Evolutionary conservation across 805 yeast species (phyloP).

Genomic region (Komagataella ulmi): DNA sequence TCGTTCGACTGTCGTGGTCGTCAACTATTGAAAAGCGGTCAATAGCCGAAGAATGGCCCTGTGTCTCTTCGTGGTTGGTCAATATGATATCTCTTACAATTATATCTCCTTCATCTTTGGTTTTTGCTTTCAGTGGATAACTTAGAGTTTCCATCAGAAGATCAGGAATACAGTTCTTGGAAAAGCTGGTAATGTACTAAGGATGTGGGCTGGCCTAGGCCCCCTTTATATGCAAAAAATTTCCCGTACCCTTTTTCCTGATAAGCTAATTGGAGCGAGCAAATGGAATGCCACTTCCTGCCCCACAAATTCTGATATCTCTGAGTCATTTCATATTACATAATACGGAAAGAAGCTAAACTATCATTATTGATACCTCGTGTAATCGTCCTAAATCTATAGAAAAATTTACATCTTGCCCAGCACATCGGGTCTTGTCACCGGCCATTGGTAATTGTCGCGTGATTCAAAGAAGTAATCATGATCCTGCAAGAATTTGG

Average conservation of each 20-base stretch:
- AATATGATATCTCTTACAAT: not conserved
- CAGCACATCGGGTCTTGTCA: conserved; percentile 38
- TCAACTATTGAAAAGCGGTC: not conserved
- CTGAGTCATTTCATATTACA: not conserved
- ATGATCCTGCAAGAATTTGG: conserved; percentile 47
- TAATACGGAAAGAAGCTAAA: not conserved
- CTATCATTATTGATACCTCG: not conserved
- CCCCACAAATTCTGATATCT: not conserved
- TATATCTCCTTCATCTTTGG: not conserved
- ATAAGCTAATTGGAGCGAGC: not conserved
- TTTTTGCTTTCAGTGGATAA: not conserved
- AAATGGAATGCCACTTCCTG: not conserved
- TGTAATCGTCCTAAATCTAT: not conserved
- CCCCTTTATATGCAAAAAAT: too few relatives aligned
- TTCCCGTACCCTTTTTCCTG: not conserved
- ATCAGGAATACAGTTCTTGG: not conserved
- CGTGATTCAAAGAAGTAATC: conserved; percentile 59
- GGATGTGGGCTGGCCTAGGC: too few relatives aligned
- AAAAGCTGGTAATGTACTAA: too few relatives aligned
- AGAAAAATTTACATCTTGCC: conserved; percentile 11
- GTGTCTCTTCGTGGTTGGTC: not conserved
- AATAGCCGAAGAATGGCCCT: not conserved
- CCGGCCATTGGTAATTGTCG: conserved; percentile 83
- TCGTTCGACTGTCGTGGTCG: not conserved
- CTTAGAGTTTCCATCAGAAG: not conserved